Base-by-base conservation (phyloP, 164 flowering plant species). In the Vitis cinerea region DNA sequence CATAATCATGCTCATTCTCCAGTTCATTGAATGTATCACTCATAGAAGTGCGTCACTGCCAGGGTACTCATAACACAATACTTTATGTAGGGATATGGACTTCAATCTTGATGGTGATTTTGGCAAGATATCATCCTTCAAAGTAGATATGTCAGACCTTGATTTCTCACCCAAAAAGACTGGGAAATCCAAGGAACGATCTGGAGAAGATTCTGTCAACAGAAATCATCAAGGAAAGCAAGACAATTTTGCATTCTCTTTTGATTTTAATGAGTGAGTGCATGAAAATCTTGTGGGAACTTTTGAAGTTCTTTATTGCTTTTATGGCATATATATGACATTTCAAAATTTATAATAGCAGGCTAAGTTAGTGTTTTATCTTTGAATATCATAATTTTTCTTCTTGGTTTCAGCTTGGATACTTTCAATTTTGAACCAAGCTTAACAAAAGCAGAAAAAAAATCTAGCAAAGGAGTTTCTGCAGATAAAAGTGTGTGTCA, bases 81-180 rank as follows among this genome's bases (percentile, higher is more conserved):
- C 63, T 59, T 67, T 72, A 44, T 76, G 17, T 84, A 94, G 97
- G 90, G 94, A 92, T 68, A 80, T 88, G 90, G 96, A 92, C 78
- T 94, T 94, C 63, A 68, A 80, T 75, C 82, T 94, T 74, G 96
- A 85, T 80, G 87, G 83, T 70, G 92, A 82, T 57, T 91, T 94
- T 77, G 80, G 74, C 56, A 92, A 92, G 77, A 69, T 92, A 66
- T 75, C 97, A 66, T 86, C 99, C 27, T 91, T 94, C 82, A 92
- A 87, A 57, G 71, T 94, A 50, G 97, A 89, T 81, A 83, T 94
- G 86, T 54, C 93, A 61, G 97, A 90, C 77, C 83, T 92, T 75
- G 97, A 91, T 81, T 87, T 92, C 75, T 85, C 96, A 44, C 65
- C 87, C 4, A 83, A 80, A 72, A 90, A 83, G 68, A 66, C 68